Percentiles rank a stretch among this genome's conserved stretches.
Conservation (phyloP, 2,329 filamentous ascomycete species). For the Penicillium sclerotiorum region DNA sequence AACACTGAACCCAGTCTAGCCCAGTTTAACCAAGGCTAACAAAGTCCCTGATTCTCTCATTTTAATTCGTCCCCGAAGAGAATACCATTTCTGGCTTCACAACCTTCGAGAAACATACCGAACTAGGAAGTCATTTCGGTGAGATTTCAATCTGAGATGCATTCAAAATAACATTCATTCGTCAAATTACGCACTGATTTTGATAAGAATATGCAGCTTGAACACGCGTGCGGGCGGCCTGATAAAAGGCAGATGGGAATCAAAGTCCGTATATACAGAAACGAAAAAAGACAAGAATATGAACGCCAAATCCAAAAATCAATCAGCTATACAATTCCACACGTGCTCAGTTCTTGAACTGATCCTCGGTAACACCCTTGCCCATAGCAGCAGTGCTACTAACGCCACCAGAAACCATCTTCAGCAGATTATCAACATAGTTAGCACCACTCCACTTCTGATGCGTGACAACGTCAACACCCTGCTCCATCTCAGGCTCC, state of each 20-base stretch:
- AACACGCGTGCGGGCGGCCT: no score
- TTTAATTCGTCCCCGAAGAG: no score
- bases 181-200: constrained; percentile 14
- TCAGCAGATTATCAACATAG: constrained; percentile 91
- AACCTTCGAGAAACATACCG: no score
- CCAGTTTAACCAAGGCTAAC: no score
- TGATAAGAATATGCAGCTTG: constrained; percentile 15
- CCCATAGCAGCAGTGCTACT: constrained; percentile 95
- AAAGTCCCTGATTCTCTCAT: no score
- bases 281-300: neutral
- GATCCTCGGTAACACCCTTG: constrained; percentile 95
- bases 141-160: no score
- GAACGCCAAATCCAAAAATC: constrained; percentile 7
- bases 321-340: constrained; percentile 13
- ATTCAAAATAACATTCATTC: no score
- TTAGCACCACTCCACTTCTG: constrained; percentile 98
- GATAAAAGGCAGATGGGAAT: constrained; percentile 17
- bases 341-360: constrained; percentile 66
- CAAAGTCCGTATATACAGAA: constrained; percentile 15
- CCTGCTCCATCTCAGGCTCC: constrained; percentile 91
- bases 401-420: constrained; percentile 95
- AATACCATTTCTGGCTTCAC: no score
- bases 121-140: neutral
- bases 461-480: constrained; percentile 94
- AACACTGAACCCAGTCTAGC: no score